phyloP scores from a whole-genome alignment of 495 filamentous ascomycete species.

The Penicillium ochrochloron region DNA sequence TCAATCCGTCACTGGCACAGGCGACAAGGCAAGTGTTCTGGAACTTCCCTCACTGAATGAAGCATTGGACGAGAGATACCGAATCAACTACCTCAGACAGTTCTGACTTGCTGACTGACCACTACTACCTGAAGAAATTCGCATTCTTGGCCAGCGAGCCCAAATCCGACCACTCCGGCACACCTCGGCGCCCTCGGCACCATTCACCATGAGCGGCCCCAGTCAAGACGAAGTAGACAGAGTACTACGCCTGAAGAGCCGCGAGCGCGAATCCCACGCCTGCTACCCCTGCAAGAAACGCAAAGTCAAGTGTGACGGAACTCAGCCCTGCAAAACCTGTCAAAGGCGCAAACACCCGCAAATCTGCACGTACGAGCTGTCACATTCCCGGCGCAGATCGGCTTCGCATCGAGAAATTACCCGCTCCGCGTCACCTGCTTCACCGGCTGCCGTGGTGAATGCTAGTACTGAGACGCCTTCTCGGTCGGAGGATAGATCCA shows the following conservation, averaged over 20 bases:
- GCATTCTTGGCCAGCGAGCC: background rate
- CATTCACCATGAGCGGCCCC: constrained; percentile 22
- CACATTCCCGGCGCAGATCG: constrained; percentile 5
- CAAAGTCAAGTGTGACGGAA: constrained; percentile 48
- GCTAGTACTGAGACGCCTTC: background rate
- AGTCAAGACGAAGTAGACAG: constrained; percentile 35
- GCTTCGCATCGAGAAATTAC: background rate
- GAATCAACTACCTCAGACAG: background rate
- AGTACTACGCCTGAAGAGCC: constrained; percentile 36
- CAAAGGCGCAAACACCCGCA: constrained; percentile 38
- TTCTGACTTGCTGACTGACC: background rate
- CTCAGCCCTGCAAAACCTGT: constrained; percentile 41
- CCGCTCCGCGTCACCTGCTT: constrained; percentile 9
- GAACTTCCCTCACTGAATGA: background rate
- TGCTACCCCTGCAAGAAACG: constrained; percentile 48
- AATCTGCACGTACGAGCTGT: constrained; percentile 41
- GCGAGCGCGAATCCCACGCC: constrained; percentile 40
- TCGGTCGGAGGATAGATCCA: constrained; percentile 30
- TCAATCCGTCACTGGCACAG: background rate
- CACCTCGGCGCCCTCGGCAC: constrained; percentile 17
- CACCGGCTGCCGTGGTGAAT: background rate
- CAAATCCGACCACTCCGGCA: background rate
- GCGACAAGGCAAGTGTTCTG: background rate
- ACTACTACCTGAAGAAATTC: background rate
- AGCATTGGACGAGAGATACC: background rate